A percentile compares a stretch with the other conserved stretches of the same genome.
phyloP scores from a whole-genome alignment of 768 basidiomycete species.

The Rickenella mellea region DNA sequence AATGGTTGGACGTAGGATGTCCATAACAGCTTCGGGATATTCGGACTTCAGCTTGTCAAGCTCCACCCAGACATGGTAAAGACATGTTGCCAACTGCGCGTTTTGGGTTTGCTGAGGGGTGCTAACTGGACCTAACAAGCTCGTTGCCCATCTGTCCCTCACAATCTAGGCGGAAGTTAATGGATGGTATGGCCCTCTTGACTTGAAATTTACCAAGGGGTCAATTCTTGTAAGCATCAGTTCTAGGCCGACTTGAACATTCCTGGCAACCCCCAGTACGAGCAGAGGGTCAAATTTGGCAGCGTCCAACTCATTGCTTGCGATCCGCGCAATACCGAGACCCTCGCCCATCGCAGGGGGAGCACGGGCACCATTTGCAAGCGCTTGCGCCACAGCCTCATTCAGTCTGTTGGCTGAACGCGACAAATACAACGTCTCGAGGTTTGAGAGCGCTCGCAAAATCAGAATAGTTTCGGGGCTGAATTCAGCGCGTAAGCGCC shows the following conservation, averaged over 20 bases:
- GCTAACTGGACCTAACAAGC: constrained; percentile 65
- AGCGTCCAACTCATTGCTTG: constrained; percentile 88
- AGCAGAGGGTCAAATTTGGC: constrained; percentile 89
- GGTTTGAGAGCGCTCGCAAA: constrained; percentile 70
- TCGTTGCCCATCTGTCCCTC: constrained; percentile 70
- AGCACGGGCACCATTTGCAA: constrained; percentile 57
- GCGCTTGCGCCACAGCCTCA: constrained; percentile 70
- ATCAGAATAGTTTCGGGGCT: constrained; percentile 91
- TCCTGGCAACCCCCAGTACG: constrained; percentile 69
- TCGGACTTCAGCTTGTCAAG: constrained; percentile 60
- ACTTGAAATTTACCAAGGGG: constrained; percentile 42
- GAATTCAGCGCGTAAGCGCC: not conserved
- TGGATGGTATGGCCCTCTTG: not conserved
- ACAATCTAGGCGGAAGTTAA: constrained; percentile 35
- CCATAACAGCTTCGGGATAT: constrained; percentile 50
- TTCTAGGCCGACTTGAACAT: constrained; percentile 61
- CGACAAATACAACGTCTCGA: constrained; percentile 85
- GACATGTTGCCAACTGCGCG: constrained; percentile 63
- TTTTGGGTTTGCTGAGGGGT: constrained; percentile 76
- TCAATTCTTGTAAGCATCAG: constrained; percentile 56
- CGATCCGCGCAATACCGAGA: constrained; percentile 58
- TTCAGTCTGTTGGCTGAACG: constrained; percentile 77
- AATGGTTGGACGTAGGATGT: constrained; percentile 45
- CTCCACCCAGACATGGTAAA: constrained; percentile 69
- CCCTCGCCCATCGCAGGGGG: constrained; percentile 76